Conservation (phyloP, 208 protist species). For the Leishmania guyanensis region DNA sequence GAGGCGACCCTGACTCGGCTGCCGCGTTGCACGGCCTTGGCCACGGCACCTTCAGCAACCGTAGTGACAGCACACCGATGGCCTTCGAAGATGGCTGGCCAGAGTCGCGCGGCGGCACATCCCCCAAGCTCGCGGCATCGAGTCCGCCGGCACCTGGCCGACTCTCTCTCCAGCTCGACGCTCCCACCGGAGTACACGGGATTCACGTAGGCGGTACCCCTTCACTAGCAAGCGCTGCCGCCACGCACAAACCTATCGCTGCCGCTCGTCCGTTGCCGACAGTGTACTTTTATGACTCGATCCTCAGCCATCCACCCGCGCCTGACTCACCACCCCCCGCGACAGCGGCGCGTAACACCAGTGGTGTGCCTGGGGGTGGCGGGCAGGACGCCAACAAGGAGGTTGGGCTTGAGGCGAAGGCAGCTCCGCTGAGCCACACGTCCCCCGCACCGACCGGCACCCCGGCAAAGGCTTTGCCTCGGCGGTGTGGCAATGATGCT, state of each 20-base stretch:
- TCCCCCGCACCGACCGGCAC: slow-evolving; percentile 5
- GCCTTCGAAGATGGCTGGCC: slow-evolving; percentile 24
- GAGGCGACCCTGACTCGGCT: not conserved
- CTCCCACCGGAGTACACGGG: not conserved
- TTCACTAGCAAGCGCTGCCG: not conserved
- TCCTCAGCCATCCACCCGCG: slow-evolving; percentile 18
- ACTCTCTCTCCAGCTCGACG: slow-evolving; percentile 11
- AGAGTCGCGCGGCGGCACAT: slow-evolving; percentile 13
- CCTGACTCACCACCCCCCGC: not conserved
- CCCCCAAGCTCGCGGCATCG: slow-evolving; percentile 8
- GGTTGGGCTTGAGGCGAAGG: not conserved
- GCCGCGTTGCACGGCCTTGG: not conserved
- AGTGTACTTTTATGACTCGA: slow-evolving; percentile 57
- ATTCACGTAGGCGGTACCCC: not conserved
- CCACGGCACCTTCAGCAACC: not conserved
- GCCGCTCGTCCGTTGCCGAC: slow-evolving; percentile 29
- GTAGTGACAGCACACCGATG: slow-evolving; percentile 10
- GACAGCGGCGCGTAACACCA: not conserved
- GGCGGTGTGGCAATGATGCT: not conserved
- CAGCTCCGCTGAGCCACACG: slow-evolving; percentile 3
- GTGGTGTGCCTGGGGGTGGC: not conserved
- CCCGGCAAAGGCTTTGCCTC: not conserved
- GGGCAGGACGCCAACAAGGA: not conserved
- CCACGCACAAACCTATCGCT: not conserved
- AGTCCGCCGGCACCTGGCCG: slow-evolving; percentile 11